phyloP scores from a whole-genome alignment of 805 yeast genomes.

The Suhomyces kilbournensis region DNA sequence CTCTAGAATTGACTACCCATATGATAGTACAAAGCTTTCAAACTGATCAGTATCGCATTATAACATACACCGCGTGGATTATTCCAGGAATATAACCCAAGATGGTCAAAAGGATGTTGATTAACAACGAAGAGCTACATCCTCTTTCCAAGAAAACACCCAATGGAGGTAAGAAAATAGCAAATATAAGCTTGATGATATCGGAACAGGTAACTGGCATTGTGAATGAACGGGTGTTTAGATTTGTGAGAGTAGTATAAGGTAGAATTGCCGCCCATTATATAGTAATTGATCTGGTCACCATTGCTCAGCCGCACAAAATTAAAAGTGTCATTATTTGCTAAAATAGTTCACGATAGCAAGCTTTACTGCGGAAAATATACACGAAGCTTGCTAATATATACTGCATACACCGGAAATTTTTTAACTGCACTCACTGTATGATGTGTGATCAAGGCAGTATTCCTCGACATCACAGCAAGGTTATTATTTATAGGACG shows the following conservation, averaged over 20 bases:
- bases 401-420: background rate
- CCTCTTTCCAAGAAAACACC: conserved; percentile 64
- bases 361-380: background rate
- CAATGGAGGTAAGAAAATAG: conserved; percentile 56
- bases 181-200: conserved; percentile 49
- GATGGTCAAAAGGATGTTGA: conserved; percentile 64
- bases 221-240: background rate
- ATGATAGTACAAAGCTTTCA: background rate
- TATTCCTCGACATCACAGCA: background rate
- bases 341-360: background rate
- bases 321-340: background rate
- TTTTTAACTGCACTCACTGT: background rate
- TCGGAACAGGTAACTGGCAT: conserved; percentile 56
- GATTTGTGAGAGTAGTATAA: background rate
- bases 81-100: conserved; percentile 79
- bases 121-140: conserved; percentile 40
- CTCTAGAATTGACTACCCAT: background rate
- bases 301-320: conserved; percentile 2
- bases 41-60: conserved; percentile 27
- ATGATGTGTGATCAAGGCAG: background rate
- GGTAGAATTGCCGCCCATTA: background rate
- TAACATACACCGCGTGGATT: conserved; percentile 60
- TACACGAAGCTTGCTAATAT: background rate
- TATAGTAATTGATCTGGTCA: background rate
- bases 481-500: background rate